Evolutionary conservation across 139 green algal species (phyloP).

Genomic region (Eudorina sp.): DNA sequence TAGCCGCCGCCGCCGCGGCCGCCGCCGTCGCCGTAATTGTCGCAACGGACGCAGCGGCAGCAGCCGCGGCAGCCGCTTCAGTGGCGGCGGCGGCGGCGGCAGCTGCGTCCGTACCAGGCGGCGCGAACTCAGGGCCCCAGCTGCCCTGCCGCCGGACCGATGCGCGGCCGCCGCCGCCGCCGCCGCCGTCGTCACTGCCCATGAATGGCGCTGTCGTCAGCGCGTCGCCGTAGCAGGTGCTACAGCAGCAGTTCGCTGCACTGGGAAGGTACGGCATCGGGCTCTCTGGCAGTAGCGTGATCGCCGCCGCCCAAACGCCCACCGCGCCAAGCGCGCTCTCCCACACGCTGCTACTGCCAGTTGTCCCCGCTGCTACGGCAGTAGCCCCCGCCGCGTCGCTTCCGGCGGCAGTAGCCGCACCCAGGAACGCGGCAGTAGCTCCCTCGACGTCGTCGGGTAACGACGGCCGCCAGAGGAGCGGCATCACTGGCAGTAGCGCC

Average conservation of each 20-base stretch:
- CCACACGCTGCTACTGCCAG: background rate
- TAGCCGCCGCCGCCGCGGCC: no score
- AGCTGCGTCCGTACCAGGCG: background rate
- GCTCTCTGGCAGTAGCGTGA: constrained; percentile 24
- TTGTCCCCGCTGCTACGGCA: background rate
- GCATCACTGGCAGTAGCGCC: background rate
- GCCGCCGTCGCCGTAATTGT: background rate
- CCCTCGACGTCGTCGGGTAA: background rate
- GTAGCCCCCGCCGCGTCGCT: background rate
- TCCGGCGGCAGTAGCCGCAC: background rate
- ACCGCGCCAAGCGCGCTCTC: no score
- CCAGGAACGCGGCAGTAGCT: background rate
- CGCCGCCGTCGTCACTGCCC: no score
- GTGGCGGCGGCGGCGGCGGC: background rate
- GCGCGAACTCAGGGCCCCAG: background rate
- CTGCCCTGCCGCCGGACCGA: background rate
- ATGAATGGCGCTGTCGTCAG: no score
- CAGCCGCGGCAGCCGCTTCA: background rate
- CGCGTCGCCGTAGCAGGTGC: no score
- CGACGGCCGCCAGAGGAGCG: background rate
- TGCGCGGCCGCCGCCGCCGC: background rate
- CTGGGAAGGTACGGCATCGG: constrained; percentile 39
- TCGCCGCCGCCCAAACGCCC: constrained; percentile 6
- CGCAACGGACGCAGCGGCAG: no score
- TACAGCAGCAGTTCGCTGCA: constrained; percentile 6